Percentiles rank a stretch among this genome's conserved stretches.
phyloP scores from a whole-genome alignment of 2,329 filamentous ascomycete genomes.

The Talaromyces sp. region DNA sequence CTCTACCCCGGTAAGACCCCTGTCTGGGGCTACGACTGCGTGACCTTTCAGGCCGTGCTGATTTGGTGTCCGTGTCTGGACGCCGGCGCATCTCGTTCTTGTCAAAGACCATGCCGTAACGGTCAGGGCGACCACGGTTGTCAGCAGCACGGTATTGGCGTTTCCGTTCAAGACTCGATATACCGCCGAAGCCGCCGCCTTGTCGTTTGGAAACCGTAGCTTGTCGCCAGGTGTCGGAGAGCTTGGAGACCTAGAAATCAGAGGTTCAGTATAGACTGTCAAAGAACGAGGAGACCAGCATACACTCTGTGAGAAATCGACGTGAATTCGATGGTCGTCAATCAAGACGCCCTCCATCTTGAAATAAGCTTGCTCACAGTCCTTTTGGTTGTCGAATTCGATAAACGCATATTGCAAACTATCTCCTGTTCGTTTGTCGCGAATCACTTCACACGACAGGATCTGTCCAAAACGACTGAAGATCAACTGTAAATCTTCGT shows the following conservation, averaged over 20 bases:
- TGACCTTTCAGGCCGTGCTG: slow-evolving; percentile 15
- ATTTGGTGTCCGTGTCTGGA: slow-evolving; percentile 15
- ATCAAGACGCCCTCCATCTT: slow-evolving; percentile 99
- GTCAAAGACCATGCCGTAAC: slow-evolving; percentile 79
- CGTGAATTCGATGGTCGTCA: slow-evolving; percentile 94
- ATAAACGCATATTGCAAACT: slow-evolving; percentile 97
- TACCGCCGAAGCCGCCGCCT: slow-evolving; percentile 83
- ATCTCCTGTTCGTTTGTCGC: slow-evolving; percentile 89
- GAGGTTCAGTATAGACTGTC: slow-evolving; percentile 17
- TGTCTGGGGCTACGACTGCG: slow-evolving; percentile 46
- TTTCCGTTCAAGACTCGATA: slow-evolving; percentile 81
- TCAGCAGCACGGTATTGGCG: slow-evolving; percentile 78
- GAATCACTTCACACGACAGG: slow-evolving; percentile 90
- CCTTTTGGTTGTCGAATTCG: slow-evolving; percentile 87
- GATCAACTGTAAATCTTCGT: slow-evolving; percentile 90
- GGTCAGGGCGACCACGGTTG: slow-evolving; percentile 39
- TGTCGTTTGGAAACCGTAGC: slow-evolving; percentile 77
- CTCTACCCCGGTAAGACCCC: slow-evolving; percentile 16
- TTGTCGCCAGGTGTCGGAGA: slow-evolving; percentile 85
- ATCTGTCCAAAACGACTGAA: slow-evolving; percentile 97
- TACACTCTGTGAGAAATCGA: slow-evolving; percentile 96
- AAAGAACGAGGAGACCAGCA: slow-evolving; percentile 29
- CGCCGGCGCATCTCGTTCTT: slow-evolving; percentile 61
- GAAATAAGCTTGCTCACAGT: slow-evolving; percentile 93
- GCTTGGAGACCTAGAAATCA: slow-evolving; percentile 55